These are phyloP conservation scores for Penicillium carneum DNA, from an alignment of 2,329 filamentous ascomycete species.

Conservation along the genomic window DNA sequence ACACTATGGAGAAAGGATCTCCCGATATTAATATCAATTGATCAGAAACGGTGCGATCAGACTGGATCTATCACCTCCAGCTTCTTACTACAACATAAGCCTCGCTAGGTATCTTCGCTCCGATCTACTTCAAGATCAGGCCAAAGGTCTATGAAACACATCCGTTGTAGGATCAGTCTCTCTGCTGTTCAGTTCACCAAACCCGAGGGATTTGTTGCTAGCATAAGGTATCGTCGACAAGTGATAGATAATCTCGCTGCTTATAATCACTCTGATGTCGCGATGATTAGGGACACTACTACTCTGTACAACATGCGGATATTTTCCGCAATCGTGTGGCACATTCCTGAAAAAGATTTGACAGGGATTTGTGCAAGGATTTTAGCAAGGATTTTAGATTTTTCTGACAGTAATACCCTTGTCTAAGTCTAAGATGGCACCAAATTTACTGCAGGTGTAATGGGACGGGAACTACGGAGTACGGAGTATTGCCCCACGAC, in stretches of 20 bases:
- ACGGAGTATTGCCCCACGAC: not conserved
- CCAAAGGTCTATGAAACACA: not conserved
- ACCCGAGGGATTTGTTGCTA: not conserved
- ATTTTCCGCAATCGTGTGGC: not conserved
- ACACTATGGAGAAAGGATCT: not conserved
- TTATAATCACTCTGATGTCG: not conserved
- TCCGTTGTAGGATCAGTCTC: not conserved
- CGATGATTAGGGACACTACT: not conserved
- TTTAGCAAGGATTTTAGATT: not conserved
- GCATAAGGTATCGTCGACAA: not conserved
- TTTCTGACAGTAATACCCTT: not conserved
- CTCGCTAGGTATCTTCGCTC: not conserved
- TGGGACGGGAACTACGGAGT: too few relatives aligned
- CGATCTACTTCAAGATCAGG: not conserved
- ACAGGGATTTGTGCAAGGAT: not conserved
- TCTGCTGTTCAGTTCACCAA: not conserved
- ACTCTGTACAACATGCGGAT: not conserved
- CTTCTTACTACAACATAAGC: not conserved
- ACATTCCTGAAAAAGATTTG: not conserved
- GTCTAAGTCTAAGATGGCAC: not conserved
- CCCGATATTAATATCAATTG: slow-evolving; percentile 4
- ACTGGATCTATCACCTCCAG: slow-evolving; percentile 9
- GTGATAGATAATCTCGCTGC: not conserved
- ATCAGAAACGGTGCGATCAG: not conserved
- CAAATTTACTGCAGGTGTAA: not conserved